Percentiles rank a stretch among this genome's conserved stretches.
These are phyloP conservation scores for barrel medic (Medicago truncatula) DNA, from an alignment of 306 rosid genomes.

Conservation along the genomic window DNA sequence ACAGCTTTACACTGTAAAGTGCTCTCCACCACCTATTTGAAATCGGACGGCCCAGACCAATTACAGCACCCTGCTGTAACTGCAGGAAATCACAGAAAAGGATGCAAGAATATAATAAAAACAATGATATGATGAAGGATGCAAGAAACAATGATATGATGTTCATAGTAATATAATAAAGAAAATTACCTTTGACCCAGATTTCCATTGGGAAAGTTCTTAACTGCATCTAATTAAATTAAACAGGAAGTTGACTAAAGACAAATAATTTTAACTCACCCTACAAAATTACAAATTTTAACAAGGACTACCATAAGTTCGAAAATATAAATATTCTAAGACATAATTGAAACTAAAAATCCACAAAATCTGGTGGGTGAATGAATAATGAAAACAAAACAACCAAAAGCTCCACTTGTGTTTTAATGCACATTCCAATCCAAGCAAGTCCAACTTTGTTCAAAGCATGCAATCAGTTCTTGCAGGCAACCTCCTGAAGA, in stretches of 20 bases:
- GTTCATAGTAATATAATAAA: background rate
- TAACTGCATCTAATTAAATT: slow-evolving; percentile 39
- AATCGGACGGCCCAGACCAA: too few species aligned
- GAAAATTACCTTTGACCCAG: slow-evolving; percentile 18
- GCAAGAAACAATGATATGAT: too few species aligned
- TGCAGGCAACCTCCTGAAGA: slow-evolving; percentile 97
- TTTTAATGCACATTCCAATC: slow-evolving; percentile 33
- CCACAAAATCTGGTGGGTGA: slow-evolving; percentile 52
- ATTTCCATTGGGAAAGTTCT: slow-evolving; percentile 22
- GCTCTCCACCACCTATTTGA: too few species aligned
- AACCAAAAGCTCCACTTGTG: slow-evolving; percentile 38
- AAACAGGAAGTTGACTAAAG: slow-evolving; percentile 47
- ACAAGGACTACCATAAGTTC: slow-evolving; percentile 43
- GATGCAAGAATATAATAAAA: too few species aligned
- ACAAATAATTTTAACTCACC: slow-evolving; percentile 62
- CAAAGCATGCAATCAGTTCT: slow-evolving; percentile 97
- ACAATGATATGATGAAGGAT: too few species aligned
- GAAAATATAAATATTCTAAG: slow-evolving; percentile 47
- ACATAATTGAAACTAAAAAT: slow-evolving; percentile 51
- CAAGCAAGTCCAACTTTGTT: slow-evolving; percentile 12
- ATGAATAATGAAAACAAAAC: slow-evolving; percentile 44
- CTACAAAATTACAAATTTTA: slow-evolving; percentile 62
- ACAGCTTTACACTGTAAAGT: too few species aligned
- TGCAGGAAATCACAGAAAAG: too few species aligned
- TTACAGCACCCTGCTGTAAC: too few species aligned